Conservation (phyloP, 169 alveolate genomes). For the Cryptosporidium canis region DNA sequence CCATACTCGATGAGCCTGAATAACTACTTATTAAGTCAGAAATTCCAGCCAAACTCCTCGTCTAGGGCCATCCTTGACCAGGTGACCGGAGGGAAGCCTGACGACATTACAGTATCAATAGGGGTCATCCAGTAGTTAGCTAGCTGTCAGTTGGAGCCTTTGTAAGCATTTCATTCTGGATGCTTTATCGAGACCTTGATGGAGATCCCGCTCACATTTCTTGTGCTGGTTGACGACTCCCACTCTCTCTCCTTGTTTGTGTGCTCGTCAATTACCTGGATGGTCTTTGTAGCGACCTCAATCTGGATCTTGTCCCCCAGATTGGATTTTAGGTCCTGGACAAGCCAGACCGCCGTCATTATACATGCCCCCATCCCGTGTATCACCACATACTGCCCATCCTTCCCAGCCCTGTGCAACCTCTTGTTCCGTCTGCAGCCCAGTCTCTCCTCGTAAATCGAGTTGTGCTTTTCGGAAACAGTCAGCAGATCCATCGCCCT, state of each 20-base stretch:
- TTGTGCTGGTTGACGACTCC: conserved; percentile 1
- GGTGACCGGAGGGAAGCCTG: conserved; percentile 46
- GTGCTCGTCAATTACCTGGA: conserved; percentile 39
- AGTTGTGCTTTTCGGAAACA: neutral
- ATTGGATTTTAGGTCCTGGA: conserved; percentile 42
- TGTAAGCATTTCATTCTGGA: neutral
- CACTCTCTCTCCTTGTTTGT: conserved; percentile 54
- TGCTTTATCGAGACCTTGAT: conserved; percentile 11
- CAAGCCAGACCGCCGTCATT: conserved; percentile 67
- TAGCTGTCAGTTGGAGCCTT: neutral
- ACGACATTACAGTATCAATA: conserved; percentile 35
- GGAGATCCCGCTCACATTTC: conserved; percentile 46
- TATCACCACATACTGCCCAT: neutral
- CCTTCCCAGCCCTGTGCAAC: neutral
- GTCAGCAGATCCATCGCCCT: conserved; percentile 33
- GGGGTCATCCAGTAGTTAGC: conserved; percentile 24
- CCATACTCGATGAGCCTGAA: conserved; percentile 16
- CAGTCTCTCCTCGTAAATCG: conserved; percentile 34
- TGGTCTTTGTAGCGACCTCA: conserved; percentile 30
- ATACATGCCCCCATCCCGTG: conserved; percentile 73
- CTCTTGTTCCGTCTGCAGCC: conserved; percentile 55
- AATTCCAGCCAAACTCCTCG: neutral
- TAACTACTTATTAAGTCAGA: neutral
- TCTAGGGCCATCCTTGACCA: neutral
- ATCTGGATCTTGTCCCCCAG: conserved; percentile 42